Evolutionary conservation across 2,329 filamentous ascomycete species (phyloP), one percentile per base, ranked within the genome.

Genomic region (Plectosphaerella cucumerina): DNA sequence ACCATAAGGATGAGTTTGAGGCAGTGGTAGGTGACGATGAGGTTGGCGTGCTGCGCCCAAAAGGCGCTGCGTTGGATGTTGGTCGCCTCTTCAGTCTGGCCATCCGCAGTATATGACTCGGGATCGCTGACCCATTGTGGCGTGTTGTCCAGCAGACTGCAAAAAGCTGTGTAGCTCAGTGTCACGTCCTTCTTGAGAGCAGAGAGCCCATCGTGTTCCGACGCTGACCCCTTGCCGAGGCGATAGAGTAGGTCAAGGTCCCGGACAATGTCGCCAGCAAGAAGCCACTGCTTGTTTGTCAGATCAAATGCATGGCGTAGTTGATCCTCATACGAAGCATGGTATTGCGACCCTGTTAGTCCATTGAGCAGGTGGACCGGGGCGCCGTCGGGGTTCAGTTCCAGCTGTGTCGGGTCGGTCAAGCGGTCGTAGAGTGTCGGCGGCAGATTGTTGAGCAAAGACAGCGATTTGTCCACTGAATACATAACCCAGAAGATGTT

Each of bases 21-120:
- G 18, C 70, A 73, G 22, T 74, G 68, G n/a, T 67, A 62, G 0
- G 70, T 68, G 10, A 71, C 66, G 23, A 73, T 68, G 0, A 75
- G 59, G 17, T 75, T 74, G 0, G 69, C 69, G 11, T 62, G 65
- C 45, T 74, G 72, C 11, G 72, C 70, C 17, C 65, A 53, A 31
- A 68, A 66, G 42, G 47, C 51, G 1, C 31, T 34, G 9, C 1
- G 47, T 6, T 46, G 50, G 3, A 43, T 37, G 0, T 1, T 22
- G 0, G 48, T 44, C 2, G 26, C 14, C 0, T 47, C 11, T 31
- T 31, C 18, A 2, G 6, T 0, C 14, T 18, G n/a, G n/a, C 0
- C 18, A 14, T 12, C n/a, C 2, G 31, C 31, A 2, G 33, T 17
- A 14, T 48, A 22, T 2, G 18, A 47, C 5, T 44, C 18, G 9